phyloP scores from a whole-genome alignment of 257 asterid species.

The Ligustrum vulgare region DNA sequence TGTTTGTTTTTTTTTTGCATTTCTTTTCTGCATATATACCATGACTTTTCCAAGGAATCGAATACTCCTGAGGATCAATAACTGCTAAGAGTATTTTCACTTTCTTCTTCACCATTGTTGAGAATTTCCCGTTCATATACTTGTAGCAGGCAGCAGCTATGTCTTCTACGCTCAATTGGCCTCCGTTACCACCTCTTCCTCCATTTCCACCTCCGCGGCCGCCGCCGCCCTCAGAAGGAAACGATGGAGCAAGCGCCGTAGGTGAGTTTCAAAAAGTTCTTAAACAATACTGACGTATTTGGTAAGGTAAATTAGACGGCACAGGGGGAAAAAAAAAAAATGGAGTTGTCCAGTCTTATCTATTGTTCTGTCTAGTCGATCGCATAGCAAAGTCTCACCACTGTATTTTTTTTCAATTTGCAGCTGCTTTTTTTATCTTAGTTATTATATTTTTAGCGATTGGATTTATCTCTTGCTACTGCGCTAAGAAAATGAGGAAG shows the following conservation, averaged over 20 bases:
- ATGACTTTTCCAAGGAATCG: too few relatives aligned
- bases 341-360: not conserved
- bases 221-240: not conserved
- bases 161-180: not conserved
- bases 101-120: not conserved
- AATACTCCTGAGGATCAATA: too few relatives aligned
- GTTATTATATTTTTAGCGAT: not conserved
- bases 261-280: not conserved
- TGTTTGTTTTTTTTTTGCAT: too few relatives aligned
- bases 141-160: not conserved
- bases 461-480: slow-evolving; percentile 9
- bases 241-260: not conserved
- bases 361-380: not conserved
- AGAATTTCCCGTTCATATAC: not conserved
- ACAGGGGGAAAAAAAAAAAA: too few relatives aligned
- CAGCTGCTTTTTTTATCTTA: slow-evolving; percentile 17
- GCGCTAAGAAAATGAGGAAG: slow-evolving; percentile 21
- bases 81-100: not conserved
- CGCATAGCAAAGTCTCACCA: not conserved
- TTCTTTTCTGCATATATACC: too few relatives aligned
- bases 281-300: not conserved
- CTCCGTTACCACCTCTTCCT: not conserved
- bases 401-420: not conserved
- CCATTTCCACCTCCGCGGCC: not conserved
- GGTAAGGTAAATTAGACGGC: too few relatives aligned